Percentiles rank a stretch among this genome's conserved stretches.
These are phyloP conservation scores for Raphanus hybrid DNA, from an alignment of 441 rosid species.

Conservation along the genomic window DNA sequence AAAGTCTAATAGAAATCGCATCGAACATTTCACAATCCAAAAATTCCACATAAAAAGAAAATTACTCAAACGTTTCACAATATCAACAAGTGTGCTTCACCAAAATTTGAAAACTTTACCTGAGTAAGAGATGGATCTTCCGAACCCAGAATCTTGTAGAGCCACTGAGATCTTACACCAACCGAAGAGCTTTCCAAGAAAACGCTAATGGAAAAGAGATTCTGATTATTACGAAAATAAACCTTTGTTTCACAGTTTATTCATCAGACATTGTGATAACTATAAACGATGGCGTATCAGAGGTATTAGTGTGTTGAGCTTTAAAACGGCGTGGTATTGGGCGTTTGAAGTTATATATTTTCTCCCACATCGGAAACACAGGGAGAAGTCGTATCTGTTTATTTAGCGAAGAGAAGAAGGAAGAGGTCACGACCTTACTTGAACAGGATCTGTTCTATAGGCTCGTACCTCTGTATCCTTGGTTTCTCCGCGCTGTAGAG, in stretches of 20 bases:
- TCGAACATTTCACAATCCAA: background rate
- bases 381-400: too few species aligned
- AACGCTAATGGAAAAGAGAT: too few species aligned
- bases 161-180: conserved; percentile 55
- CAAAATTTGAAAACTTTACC: conserved; percentile 42
- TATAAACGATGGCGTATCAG: background rate
- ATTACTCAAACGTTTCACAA: conserved; percentile 2
- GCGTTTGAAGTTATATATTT: background rate
- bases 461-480: too few species aligned
- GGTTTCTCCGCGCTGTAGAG: too few species aligned
- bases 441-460: too few species aligned
- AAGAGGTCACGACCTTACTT: too few species aligned
- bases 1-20: background rate
- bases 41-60: too few species aligned
- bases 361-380: too few species aligned
- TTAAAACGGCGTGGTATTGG: background rate
- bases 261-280: background rate
- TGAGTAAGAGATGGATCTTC: conserved; percentile 69
- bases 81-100: background rate
- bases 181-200: conserved; percentile 67
- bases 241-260: conserved; percentile 6
- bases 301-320: background rate
- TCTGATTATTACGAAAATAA: conserved; percentile 47
- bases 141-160: conserved; percentile 51
- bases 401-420: too few species aligned